Evolutionary conservation across 805 yeast species (phyloP), one percentile per base, ranked within the genome.

Genomic region (Diddensiella santjacobensis): DNA sequence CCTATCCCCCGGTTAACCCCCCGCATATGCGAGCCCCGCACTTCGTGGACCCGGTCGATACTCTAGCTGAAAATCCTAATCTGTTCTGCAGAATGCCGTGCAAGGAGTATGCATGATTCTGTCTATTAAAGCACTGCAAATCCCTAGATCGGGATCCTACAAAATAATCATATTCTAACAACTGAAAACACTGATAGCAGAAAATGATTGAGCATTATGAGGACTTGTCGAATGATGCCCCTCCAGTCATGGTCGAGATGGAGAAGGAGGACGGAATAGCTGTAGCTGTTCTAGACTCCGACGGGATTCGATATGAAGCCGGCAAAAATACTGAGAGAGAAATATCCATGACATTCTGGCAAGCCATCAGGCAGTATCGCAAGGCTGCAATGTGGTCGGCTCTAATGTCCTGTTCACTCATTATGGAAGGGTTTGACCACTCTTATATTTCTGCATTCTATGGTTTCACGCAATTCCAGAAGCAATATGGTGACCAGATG

Each of bases 341-440:
- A 38, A 58, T 57, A 42, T 37, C 33, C 8, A 57, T 64, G 62
- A 35, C 61, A 3, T 43, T 63, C 3, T n/a, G 42, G 17, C 62
- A 67, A 40, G 75, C 72, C 23, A 26, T 73, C 33, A 64, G 56
- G 49, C 60, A 63, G 20, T 71, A 72, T 55, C 75, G 76, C 15
- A 50, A 50, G 18, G 47, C 47, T 22, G 70, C 67, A 3, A 53
- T 63, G 45, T 75, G 79, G 79, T 71, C 78, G 2, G 50, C 72
- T 15, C 57, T 73, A 22, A 58, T 75, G 38, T 71, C 77, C 2
- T 52, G 69, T 3, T 69, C 75, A 24, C 60, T 75, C 50, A 57
- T 74, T 42, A 74, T 74, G 78, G 79, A 73, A 51, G 79, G 79
- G 19, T 75, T 71, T 60, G 79, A 75, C 54, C 59, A 66, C 19